A percentile compares a stretch with the other conserved stretches of the same genome.
Evolutionary conservation across 1,139 yeast species (phyloP).

Genomic region (Hanseniaspora sp.): DNA sequence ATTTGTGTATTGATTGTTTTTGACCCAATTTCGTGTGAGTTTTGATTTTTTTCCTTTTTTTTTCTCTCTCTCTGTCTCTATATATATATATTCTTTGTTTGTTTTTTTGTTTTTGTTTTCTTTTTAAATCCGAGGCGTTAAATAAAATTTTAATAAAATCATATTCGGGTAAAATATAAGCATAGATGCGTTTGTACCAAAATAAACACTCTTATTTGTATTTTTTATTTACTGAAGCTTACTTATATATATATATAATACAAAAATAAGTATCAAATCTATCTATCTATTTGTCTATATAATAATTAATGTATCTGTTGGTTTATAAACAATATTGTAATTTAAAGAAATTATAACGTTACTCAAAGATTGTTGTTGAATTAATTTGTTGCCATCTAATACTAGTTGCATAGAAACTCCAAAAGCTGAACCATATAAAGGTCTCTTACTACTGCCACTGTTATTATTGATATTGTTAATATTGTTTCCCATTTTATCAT

Average conservation of each 20-base stretch:
- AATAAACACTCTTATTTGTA: no score
- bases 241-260: background rate
- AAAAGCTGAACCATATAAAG: conserved; percentile 56
- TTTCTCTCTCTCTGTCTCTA: no score
- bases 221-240: background rate
- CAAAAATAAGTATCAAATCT: background rate
- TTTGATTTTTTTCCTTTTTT: no score
- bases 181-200: no score
- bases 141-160: no score
- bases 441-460: conserved; percentile 25
- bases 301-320: conserved; percentile 42
- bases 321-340: conserved; percentile 55
- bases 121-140: no score
- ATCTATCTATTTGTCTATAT: background rate
- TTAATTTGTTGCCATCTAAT: conserved; percentile 45
- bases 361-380: conserved; percentile 34
- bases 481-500: conserved; percentile 52
- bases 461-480: conserved; percentile 28
- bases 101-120: no score
- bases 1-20: no score
- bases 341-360: conserved; percentile 45
- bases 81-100: no score
- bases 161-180: no score
- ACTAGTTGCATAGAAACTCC: conserved; percentile 53
- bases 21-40: no score